Conservation (phyloP, 129 eudicot species). For the Heracleum sosnowskyi region DNA sequence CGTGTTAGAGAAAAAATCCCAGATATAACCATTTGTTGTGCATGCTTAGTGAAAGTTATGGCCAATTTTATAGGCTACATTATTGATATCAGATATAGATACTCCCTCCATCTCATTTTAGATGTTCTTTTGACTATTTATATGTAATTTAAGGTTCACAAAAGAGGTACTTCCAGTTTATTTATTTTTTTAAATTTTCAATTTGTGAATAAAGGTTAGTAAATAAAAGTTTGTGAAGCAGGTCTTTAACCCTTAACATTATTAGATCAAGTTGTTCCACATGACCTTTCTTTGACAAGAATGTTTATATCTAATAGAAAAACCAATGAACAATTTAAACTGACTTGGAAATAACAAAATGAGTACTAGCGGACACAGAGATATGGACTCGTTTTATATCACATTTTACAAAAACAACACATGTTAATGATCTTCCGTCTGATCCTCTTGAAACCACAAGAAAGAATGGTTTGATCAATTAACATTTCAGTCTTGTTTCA, state of each 20-base stretch:
- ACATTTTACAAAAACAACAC: background rate
- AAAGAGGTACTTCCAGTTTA: too few relatives aligned
- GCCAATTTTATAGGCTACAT: too few relatives aligned
- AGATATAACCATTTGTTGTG: too few relatives aligned
- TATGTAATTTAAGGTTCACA: too few relatives aligned
- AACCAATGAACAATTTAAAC: background rate
- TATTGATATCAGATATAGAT: too few relatives aligned
- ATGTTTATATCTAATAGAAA: background rate
- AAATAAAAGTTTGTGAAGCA: too few relatives aligned
- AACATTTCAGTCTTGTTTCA: slow-evolving; percentile 30
- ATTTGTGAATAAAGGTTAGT: too few relatives aligned
- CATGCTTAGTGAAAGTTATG: too few relatives aligned
- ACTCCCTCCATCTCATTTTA: too few relatives aligned
- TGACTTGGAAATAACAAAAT: background rate
- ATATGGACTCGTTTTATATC: background rate
- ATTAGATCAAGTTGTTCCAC: background rate
- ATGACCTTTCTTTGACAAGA: background rate
- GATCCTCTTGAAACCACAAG: slow-evolving; percentile 9
- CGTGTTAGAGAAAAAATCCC: background rate
- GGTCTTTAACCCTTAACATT: background rate
- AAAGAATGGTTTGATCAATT: slow-evolving; percentile 24
- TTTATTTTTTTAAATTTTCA: too few relatives aligned
- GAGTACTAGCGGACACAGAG: background rate
- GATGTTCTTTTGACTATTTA: too few relatives aligned
- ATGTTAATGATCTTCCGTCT: slow-evolving; percentile 5